These are phyloP conservation scores for Daedaleopsis nitida DNA, from an alignment of 768 basidiomycete species.

Conservation along the genomic window DNA sequence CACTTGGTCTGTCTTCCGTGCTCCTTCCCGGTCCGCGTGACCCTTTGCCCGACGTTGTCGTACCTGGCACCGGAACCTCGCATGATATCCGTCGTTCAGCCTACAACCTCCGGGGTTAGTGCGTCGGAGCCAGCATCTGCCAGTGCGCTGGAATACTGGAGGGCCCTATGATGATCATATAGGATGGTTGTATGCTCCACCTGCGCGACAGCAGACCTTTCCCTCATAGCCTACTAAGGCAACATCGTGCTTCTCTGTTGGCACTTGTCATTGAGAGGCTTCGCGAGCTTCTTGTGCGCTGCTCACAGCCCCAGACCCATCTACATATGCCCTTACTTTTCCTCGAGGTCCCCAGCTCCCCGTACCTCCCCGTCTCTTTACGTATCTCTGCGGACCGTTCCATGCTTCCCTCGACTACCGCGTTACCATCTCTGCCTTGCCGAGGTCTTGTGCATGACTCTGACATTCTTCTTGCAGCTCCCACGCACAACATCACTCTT, in stretches of 20 bases:
- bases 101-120: neutral
- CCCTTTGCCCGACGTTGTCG: neutral
- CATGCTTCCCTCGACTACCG: slow-evolving; percentile 13
- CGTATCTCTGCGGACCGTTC: neutral
- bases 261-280: neutral
- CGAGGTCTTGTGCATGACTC: slow-evolving; percentile 22
- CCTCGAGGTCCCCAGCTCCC: too few relatives aligned
- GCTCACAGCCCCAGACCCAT: neutral
- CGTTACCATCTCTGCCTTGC: slow-evolving; percentile 20
- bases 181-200: too few relatives aligned
- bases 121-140: too few relatives aligned
- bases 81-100: neutral
- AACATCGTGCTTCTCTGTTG: neutral
- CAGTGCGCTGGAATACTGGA: too few relatives aligned
- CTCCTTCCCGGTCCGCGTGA: neutral
- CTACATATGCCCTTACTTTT: neutral
- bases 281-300: neutral
- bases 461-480: slow-evolving; percentile 53
- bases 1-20: neutral
- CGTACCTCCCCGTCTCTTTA: neutral
- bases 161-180: too few relatives aligned
- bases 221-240: neutral
- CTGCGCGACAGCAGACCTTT: neutral
- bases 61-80: neutral
- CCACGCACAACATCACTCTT: slow-evolving; percentile 88